Evolutionary conservation across 495 filamentous ascomycete species (phyloP).

Genomic region (Podospora tetraspora): DNA sequence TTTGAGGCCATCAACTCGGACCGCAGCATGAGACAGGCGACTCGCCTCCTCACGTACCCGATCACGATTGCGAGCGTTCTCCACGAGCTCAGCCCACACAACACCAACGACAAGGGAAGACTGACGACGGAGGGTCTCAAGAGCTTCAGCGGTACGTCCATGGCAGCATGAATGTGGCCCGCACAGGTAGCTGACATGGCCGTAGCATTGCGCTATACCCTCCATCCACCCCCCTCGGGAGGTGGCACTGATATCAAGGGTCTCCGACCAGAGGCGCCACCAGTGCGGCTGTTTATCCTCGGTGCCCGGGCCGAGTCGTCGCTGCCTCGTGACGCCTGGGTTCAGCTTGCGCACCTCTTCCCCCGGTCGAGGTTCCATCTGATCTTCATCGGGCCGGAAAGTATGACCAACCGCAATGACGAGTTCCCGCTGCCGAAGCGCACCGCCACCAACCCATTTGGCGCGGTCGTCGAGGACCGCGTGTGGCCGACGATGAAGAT

Average conservation of each 20-base stretch:
- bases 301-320: constrained; percentile 95
- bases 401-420: constrained; percentile 80
- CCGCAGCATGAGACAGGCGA: constrained; percentile 82
- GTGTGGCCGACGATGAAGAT: constrained; percentile 86
- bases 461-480: constrained; percentile 83
- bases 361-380: constrained; percentile 73
- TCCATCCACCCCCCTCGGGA: constrained; percentile 80
- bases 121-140: constrained; percentile 84
- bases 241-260: constrained; percentile 69
- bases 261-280: constrained; percentile 74
- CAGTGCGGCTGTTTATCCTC: constrained; percentile 87
- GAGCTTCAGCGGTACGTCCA: constrained; percentile 74
- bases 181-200: constrained; percentile 4
- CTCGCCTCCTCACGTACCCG: constrained; percentile 87
- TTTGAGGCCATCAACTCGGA: constrained; percentile 86
- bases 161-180: neutral
- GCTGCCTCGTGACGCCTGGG: constrained; percentile 87
- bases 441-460: constrained; percentile 81
- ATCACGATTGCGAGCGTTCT: constrained; percentile 84
- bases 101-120: constrained; percentile 61
- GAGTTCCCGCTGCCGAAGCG: constrained; percentile 88
- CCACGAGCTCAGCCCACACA: constrained; percentile 91
- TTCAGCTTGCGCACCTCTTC: constrained; percentile 87
- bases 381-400: constrained; percentile 93
- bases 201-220: constrained; percentile 80